These are phyloP conservation scores for Hypoxylon intermedium DNA, from an alignment of 495 filamentous ascomycete genomes.

Conservation along the genomic window DNA sequence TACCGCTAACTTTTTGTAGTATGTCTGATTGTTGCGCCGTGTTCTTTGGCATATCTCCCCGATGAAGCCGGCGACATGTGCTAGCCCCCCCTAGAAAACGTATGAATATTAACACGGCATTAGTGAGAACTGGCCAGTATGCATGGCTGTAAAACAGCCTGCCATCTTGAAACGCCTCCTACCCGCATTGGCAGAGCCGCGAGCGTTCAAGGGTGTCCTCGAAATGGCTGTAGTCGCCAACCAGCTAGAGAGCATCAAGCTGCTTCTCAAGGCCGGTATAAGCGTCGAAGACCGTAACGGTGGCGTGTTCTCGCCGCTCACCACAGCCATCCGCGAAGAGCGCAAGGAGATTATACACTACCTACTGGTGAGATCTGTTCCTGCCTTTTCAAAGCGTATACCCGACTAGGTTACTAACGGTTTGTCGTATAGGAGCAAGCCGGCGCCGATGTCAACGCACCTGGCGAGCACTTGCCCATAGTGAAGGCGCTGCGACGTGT, in stretches of 20 bases:
- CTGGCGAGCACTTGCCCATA: conserved; percentile 62
- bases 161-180: conserved; percentile 55
- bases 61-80: too few relatives aligned
- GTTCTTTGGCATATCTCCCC: too few relatives aligned
- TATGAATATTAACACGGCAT: too few relatives aligned
- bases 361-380: conserved; percentile 44
- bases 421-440: conserved; percentile 45
- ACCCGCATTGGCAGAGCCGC: conserved; percentile 50
- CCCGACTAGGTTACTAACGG: not conserved
- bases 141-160: conserved; percentile 59
- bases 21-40: too few relatives aligned
- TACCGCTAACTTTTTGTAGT: too few relatives aligned
- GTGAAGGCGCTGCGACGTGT: conserved; percentile 61
- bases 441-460: conserved; percentile 59
- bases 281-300: conserved; percentile 64
- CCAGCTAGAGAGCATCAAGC: conserved; percentile 51
- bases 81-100: too few relatives aligned
- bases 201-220: conserved; percentile 60
- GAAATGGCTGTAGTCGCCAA: conserved; percentile 63
- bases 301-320: conserved; percentile 62
- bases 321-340: conserved; percentile 61
- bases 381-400: not conserved
- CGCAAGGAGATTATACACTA: conserved; percentile 56
- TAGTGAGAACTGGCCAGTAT: conserved; percentile 64
- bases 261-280: conserved; percentile 57